Base-by-base conservation (phyloP, 306 rosid species). In the Aeschynomene evenia region DNA sequence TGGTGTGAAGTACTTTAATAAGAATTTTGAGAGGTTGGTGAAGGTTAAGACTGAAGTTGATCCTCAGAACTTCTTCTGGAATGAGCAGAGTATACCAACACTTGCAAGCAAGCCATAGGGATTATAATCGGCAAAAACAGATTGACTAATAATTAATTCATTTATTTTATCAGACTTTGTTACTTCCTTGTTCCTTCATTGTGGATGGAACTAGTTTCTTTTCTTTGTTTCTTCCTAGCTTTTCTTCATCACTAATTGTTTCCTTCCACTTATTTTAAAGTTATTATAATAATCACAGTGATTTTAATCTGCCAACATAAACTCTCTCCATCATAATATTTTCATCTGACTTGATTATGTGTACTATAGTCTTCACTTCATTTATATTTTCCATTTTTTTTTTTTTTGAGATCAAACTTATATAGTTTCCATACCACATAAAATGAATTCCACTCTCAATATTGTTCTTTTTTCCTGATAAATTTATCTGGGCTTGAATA, bases 1-100 rank as follows among this genome's bases (percentile, higher is more conserved):
- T 65, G 90, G 95, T 13, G 10, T 43, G 1, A 90, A 72, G 83
- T 90, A 88, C 66, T 90, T 88, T 70, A 78, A 81, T 11, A 68
- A 55, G 57, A 90, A 90, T 63, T 90, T 78, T 34, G 79, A 77
- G 9, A 79, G 96, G 52, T 70, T 90, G 82, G 95, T 86, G 60
- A 82, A 84, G 83, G 79, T 82, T 68, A 90, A 90, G 76, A 75
- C 77, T 43, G 73, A 57, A 8, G 70, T 84, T 71, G 96, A 90
- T 72, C 95, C 90, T 7, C 65, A 77, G 1, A 90, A 90, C 77
- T 90, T 82, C 78, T 86, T 90, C 73, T 72, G 87, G 86, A 84
- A 88, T 66, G 90, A 90, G 66, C 96, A 90, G 70, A 90, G 96
- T 67, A 82, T 90, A 33, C 91, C 91, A 3, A 6, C 43, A 23